Conservation (phyloP, 2,329 filamentous ascomycete species). For the Septoria petroselini region DNA sequence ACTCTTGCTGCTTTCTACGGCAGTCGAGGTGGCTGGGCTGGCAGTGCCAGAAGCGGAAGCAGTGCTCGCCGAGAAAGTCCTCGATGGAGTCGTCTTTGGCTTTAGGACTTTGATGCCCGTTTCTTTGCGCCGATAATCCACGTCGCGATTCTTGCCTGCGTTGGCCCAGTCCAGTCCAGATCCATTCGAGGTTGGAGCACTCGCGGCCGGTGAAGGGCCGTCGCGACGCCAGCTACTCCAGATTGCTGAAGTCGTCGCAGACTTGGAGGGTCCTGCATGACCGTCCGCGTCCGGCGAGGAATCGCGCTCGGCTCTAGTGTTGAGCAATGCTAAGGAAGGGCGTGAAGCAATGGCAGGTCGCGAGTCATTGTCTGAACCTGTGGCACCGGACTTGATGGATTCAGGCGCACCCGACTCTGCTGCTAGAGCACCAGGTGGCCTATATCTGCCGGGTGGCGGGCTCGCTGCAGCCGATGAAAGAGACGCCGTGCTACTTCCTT, state of each 20-base stretch:
- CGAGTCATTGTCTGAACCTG: slow-evolving; percentile 28
- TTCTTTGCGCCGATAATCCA: slow-evolving; percentile 65
- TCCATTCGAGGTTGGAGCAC: slow-evolving; percentile 12
- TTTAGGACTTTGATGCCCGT: slow-evolving; percentile 89
- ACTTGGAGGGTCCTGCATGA: slow-evolving; percentile 23
- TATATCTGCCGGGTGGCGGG: slow-evolving; percentile 33
- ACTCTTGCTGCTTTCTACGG: slow-evolving; percentile 35
- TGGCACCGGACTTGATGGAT: slow-evolving; percentile 25
- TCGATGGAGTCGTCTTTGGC: slow-evolving; percentile 63
- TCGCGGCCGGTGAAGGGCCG: slow-evolving; percentile 21
- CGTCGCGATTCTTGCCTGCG: slow-evolving; percentile 55
- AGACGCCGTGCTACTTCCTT: slow-evolving; percentile 28
- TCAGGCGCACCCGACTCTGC: slow-evolving; percentile 24
- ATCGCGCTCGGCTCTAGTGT: slow-evolving; percentile 26
- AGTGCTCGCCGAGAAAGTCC: slow-evolving; percentile 42
- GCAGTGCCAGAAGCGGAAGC: slow-evolving; percentile 16
- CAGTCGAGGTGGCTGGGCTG: slow-evolving; percentile 26
- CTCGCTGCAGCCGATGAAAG: slow-evolving; percentile 31
- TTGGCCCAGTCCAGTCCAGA: slow-evolving; percentile 51
- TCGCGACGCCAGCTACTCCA: slow-evolving; percentile 51
- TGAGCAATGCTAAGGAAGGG: slow-evolving; percentile 29
- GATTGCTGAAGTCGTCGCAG: slow-evolving; percentile 40
- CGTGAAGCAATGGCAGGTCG: slow-evolving; percentile 27
- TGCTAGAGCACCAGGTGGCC: slow-evolving; percentile 32
- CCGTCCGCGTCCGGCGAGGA: slow-evolving; percentile 15